Percentiles rank a stretch among this genome's conserved stretches.
These are phyloP conservation scores for Apophysomyces ossiformis DNA, from an alignment of 371 early-diverging fungal species.

Conservation along the genomic window DNA sequence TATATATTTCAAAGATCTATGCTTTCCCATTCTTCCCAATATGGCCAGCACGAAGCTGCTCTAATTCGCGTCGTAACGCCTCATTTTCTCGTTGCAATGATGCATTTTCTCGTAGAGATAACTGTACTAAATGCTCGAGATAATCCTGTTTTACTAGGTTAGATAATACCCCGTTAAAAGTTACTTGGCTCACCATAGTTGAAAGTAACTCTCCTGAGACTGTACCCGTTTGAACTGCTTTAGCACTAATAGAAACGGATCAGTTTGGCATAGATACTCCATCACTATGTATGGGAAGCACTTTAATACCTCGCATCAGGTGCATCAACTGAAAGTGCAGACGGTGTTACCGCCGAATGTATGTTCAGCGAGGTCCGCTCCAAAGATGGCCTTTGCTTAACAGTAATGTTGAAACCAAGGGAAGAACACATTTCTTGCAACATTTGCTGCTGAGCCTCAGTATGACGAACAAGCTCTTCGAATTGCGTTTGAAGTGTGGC, in stretches of 20 bases:
- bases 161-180: neutral
- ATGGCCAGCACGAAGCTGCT: slow-evolving; percentile 23
- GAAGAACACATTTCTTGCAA: slow-evolving; percentile 27
- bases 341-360: neutral
- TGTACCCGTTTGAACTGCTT: neutral
- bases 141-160: slow-evolving; percentile 19
- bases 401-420: neutral
- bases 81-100: slow-evolving; percentile 60
- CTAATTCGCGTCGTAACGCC: slow-evolving; percentile 53
- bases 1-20: neutral
- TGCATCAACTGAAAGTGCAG: neutral
- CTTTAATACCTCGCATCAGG: neutral
- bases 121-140: slow-evolving; percentile 52
- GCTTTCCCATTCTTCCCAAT: neutral
- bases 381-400: neutral
- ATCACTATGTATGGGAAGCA: neutral
- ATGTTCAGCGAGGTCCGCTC: neutral
- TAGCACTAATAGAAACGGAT: neutral
- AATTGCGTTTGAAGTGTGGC: slow-evolving; percentile 30
- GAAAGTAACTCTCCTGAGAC: neutral
- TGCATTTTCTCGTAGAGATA: slow-evolving; percentile 52
- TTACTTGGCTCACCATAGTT: neutral
- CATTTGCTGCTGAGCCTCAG: slow-evolving; percentile 39
- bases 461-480: slow-evolving; percentile 40
- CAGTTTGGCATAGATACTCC: neutral